These are phyloP conservation scores for Carex kokanica DNA, from an alignment of 176 grass and related monocot species.

Conservation along the genomic window DNA sequence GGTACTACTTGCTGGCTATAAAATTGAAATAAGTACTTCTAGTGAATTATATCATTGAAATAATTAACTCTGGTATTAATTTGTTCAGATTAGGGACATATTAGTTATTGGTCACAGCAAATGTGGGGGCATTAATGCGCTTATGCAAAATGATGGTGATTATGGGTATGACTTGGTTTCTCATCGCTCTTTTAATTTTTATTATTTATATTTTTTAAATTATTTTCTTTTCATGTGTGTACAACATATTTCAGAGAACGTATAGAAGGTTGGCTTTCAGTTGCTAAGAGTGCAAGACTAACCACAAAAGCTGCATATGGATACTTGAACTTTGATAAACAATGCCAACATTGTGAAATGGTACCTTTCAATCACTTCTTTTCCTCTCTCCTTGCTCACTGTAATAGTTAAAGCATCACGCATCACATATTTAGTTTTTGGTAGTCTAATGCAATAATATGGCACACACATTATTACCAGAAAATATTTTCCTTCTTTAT, in stretches of 20 bases:
- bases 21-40: neutral
- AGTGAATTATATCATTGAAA: neutral
- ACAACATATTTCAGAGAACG: constrained; percentile 46
- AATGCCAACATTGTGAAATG: constrained; percentile 95
- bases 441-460: neutral
- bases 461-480: neutral
- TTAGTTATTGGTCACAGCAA: constrained; percentile 87
- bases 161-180: constrained; percentile 49
- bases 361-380: constrained; percentile 26
- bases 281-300: constrained; percentile 78
- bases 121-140: constrained; percentile 91
- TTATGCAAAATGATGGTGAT: constrained; percentile 59
- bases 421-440: neutral
- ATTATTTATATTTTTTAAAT: constrained; percentile 24
- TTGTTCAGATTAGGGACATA: constrained; percentile 64
- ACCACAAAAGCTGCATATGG: constrained; percentile 91
- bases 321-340: constrained; percentile 72
- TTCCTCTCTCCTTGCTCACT: neutral
- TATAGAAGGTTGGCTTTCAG: constrained; percentile 76
- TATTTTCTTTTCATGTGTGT: constrained; percentile 11
- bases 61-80: constrained; percentile 14
- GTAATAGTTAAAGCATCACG: neutral
- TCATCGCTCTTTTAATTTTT: constrained; percentile 4
- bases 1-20: constrained; percentile 36
- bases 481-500: neutral